These are phyloP conservation scores for Solanum corneliomulleri DNA, from an alignment of 257 asterid species.

Conservation along the genomic window DNA sequence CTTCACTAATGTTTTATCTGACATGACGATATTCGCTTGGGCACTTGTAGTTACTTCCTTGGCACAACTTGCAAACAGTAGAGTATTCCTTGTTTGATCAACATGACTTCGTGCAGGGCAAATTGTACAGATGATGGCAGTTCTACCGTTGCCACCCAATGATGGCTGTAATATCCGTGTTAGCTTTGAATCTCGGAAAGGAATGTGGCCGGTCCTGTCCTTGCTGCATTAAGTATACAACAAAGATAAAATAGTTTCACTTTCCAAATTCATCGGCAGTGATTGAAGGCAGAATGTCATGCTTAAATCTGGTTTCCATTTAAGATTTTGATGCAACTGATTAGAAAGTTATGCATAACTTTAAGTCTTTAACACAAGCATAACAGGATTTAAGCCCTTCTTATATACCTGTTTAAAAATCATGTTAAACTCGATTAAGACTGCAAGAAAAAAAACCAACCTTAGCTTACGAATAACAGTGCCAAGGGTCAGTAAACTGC, in stretches of 20 bases:
- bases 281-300: not conserved
- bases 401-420: not conserved
- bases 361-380: not conserved
- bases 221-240: conserved; percentile 4
- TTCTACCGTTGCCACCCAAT: conserved; percentile 14
- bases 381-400: not conserved
- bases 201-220: conserved; percentile 12
- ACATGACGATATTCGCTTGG: conserved; percentile 9
- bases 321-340: not conserved
- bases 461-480: conserved; percentile 55
- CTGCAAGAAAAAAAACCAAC: conserved; percentile 5
- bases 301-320: not conserved
- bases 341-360: not conserved
- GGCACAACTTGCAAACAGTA: conserved; percentile 20
- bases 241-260: not conserved
- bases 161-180: conserved; percentile 15
- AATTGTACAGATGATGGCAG: conserved; percentile 20
- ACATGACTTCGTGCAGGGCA: conserved; percentile 13
- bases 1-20: conserved; percentile 6
- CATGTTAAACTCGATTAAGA: not conserved
- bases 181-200: conserved; percentile 18
- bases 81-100: conserved; percentile 20
- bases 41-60: conserved; percentile 17
- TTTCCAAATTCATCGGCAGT: not conserved
- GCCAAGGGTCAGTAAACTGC: conserved; percentile 38